Conservation (phyloP, 1,139 yeast genomes). For the Nakaseomyces nivariensis region DNA sequence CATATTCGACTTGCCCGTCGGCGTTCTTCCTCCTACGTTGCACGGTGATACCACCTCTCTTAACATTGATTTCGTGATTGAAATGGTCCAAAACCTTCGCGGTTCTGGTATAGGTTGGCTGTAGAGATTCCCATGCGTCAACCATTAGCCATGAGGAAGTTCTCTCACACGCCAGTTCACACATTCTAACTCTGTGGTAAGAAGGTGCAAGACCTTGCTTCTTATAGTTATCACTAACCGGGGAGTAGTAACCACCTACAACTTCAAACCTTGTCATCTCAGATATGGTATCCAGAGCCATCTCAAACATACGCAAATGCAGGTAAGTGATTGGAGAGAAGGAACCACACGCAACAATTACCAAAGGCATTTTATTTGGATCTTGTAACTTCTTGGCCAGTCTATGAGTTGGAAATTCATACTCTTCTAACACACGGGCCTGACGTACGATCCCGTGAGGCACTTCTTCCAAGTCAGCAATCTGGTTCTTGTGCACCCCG, state of each 20-base stretch:
- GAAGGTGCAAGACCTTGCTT: conserved; percentile 90
- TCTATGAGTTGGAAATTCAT: conserved; percentile 79
- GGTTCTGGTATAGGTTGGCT: conserved; percentile 83
- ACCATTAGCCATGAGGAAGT: conserved; percentile 98
- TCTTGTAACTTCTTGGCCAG: conserved; percentile 63
- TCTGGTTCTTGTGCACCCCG: conserved; percentile 47
- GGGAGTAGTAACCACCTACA: conserved; percentile 95
- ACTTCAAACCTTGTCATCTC: conserved; percentile 93
- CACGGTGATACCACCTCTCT: conserved; percentile 64
- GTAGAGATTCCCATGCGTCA: conserved; percentile 97
- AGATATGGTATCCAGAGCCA: conserved; percentile 91
- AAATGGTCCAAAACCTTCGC: conserved; percentile 94
- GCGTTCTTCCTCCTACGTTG: not conserved
- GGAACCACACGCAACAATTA: conserved; percentile 94
- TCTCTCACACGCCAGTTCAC: conserved; percentile 95
- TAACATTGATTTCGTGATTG: conserved; percentile 86
- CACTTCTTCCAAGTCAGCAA: conserved; percentile 92
- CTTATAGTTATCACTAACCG: conserved; percentile 87
- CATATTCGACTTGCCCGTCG: not conserved
- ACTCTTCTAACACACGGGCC: conserved; percentile 56
- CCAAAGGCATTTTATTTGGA: conserved; percentile 76
- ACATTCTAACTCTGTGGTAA: conserved; percentile 88
- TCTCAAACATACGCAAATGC: conserved; percentile 94
- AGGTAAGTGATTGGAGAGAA: conserved; percentile 92
- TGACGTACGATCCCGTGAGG: conserved; percentile 90